A percentile compares a stretch with the other conserved stretches of the same genome.
phyloP scores from a whole-genome alignment of 179 eudicot genomes.

The Camellia oleifera region DNA sequence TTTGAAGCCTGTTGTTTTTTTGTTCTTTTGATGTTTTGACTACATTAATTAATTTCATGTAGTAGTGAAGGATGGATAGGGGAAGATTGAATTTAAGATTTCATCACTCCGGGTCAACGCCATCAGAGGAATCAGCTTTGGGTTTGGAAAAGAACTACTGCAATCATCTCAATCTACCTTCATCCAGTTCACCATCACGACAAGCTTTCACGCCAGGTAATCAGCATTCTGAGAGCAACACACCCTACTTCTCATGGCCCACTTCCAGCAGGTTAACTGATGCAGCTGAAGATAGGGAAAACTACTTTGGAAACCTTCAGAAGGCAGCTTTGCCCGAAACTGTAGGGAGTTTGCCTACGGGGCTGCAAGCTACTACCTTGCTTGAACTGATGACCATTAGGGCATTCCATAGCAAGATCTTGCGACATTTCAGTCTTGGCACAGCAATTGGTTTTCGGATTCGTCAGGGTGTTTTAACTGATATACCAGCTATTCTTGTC shows the following conservation, averaged over 20 bases:
- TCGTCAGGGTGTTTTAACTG: slow-evolving; percentile 43
- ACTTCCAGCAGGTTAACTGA: slow-evolving; percentile 42
- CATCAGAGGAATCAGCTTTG: slow-evolving; percentile 50
- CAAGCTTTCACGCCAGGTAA: slow-evolving; percentile 39
- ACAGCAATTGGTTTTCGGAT: slow-evolving; percentile 61
- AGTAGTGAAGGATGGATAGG: slow-evolving; percentile 32
- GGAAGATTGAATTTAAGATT: slow-evolving; percentile 32
- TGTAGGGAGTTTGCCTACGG: slow-evolving; percentile 38
- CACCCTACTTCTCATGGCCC: slow-evolving; percentile 62
- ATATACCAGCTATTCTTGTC: slow-evolving; percentile 60
- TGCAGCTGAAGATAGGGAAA: slow-evolving; percentile 55
- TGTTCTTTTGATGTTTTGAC: background rate
- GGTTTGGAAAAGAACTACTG: slow-evolving; percentile 39
- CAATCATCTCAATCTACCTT: slow-evolving; percentile 19
- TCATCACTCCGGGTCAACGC: slow-evolving; percentile 38
- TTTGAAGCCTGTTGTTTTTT: background rate
- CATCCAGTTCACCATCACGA: slow-evolving; percentile 27
- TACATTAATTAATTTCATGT: slow-evolving; percentile 1
- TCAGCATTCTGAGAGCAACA: slow-evolving; percentile 51
- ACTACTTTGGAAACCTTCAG: slow-evolving; percentile 56
- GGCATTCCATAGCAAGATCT: slow-evolving; percentile 54
- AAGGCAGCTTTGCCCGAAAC: slow-evolving; percentile 56
- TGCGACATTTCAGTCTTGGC: slow-evolving; percentile 56
- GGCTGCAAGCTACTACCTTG: slow-evolving; percentile 49
- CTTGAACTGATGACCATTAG: slow-evolving; percentile 63